Base-by-base conservation (phyloP, 83 land plant genomes). In the Diphasiastrum complanatum region DNA sequence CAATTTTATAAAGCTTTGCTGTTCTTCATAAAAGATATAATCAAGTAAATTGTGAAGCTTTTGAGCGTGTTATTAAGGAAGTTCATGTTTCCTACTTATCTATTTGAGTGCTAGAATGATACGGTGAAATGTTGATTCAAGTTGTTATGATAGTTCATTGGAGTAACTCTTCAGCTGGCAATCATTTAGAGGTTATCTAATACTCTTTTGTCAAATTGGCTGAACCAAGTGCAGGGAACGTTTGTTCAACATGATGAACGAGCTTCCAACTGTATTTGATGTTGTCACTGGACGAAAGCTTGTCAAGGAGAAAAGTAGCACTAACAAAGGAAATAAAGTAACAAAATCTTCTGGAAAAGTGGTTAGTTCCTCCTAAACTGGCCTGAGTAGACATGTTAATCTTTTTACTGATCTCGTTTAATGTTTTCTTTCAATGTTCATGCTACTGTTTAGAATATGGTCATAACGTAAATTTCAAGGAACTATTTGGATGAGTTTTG, bases 181-280 rank as follows among this genome's bases (percentile, higher is more conserved):
- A 10, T 16, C 16, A 10, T 40, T 10, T 40, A 10, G 43, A 10
- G 43, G 24, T 47, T 47, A 47, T 20, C 49, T 47, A 25, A 19
- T 20, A 47, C 30, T 26, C 35, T 12, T 48, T 47, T 16, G 55
- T 16, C 46, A 52, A 37, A 41, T 45, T n/a, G n/a, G n/a, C n/a
- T n/a, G n/a, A n/a, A n/a, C n/a, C n/a, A n/a, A n/a, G 10, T 64
- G 47, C 71, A 87, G 97, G 83, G 85, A 87, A 63, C 86, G 82
- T 5, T 81, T 91, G 46, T 91, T 91, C 54, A 77, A 78, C 51
- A 61, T 91, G 87, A 91, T 91, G 58, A 87, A 82, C 71, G 95
- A 87, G 73, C 79, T 80, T 35, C 95, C 90, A 31, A 91, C 87
- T 45, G 87, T 91, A 28, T 86, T 80, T 75, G 97, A 87, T 48